A percentile compares a stretch with the other conserved stretches of the same genome.
phyloP scores from a whole-genome alignment of 805 yeast species.

The Dipodascus geniculatus region DNA sequence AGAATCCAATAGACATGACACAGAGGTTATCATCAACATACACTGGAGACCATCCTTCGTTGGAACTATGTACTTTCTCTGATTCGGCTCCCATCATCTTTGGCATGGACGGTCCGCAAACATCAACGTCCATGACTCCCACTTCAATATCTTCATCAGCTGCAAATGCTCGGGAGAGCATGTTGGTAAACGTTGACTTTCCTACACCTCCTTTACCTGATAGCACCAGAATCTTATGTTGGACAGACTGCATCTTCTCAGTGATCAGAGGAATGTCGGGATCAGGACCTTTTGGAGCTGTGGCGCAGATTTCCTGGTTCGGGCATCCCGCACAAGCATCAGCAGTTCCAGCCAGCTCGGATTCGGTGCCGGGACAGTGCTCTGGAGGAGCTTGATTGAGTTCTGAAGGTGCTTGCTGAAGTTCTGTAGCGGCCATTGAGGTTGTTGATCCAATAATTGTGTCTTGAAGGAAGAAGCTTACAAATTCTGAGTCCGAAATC shows the following conservation, averaged over 20 bases:
- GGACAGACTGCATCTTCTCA: conserved; percentile 45
- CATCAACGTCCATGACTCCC: conserved; percentile 95
- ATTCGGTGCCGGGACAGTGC: conserved; percentile 98
- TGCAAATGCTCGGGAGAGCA: conserved; percentile 95
- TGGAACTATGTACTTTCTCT: conserved; percentile 78
- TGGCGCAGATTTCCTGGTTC: conserved; percentile 79
- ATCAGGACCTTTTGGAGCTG: conserved; percentile 81
- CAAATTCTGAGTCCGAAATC: no score
- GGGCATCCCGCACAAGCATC: conserved; percentile 95
- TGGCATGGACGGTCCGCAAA: conserved; percentile 96
- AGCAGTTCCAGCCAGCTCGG: conserved; percentile 84
- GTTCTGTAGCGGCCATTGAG: conserved; percentile 6
- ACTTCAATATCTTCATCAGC: conserved; percentile 63
- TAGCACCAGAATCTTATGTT: conserved; percentile 70
- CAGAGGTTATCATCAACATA: conserved; percentile 92
- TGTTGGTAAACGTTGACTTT: conserved; percentile 87
- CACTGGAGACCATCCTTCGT: conserved; percentile 93
- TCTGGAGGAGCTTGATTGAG: conserved; percentile 71
- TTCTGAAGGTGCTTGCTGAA: conserved; percentile 2
- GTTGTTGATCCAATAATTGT: no score
- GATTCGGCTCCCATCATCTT: conserved; percentile 86
- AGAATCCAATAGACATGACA: conserved; percentile 87
- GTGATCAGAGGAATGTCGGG: conserved; percentile 77
- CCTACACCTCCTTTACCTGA: conserved; percentile 85
- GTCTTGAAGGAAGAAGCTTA: background rate